These are phyloP conservation scores for Litchi chinensis DNA, from an alignment of 345 rosid genomes.

Conservation along the genomic window DNA sequence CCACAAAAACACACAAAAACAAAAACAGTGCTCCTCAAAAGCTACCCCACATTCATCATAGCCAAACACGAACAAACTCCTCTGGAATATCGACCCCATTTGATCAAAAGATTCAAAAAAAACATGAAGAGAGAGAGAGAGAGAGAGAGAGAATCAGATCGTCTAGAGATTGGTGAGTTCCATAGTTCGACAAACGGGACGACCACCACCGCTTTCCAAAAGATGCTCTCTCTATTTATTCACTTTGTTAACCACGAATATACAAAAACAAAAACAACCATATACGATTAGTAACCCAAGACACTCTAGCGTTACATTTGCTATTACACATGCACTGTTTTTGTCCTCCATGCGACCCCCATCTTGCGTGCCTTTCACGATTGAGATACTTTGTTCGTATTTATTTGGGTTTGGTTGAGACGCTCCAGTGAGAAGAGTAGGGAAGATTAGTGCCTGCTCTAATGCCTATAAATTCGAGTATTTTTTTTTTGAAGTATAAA, in stretches of 20 bases:
- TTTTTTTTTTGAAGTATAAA: conserved; percentile 22
- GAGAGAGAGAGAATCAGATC: conserved; percentile 69
- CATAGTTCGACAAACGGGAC: conserved; percentile 63
- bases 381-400: background rate
- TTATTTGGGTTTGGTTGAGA: background rate
- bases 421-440: conserved; percentile 18
- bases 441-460: conserved; percentile 18
- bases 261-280: background rate
- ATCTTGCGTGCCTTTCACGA: conserved; percentile 15
- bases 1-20: background rate
- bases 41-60: conserved; percentile 39
- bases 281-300: conserved; percentile 48
- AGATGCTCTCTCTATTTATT: conserved; percentile 58
- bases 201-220: conserved; percentile 93
- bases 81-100: conserved; percentile 41
- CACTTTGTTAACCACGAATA: conserved; percentile 48
- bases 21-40: background rate
- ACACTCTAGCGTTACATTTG: conserved; percentile 29
- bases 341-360: conserved; percentile 36
- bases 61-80: conserved; percentile 31
- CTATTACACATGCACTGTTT: conserved; percentile 37
- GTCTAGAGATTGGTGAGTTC: conserved; percentile 67
- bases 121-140: conserved; percentile 25
- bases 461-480: conserved; percentile 41
- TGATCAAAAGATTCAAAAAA: conserved; percentile 61